Conservation (phyloP, 768 basidiomycete genomes). For the Suillus bovinus region DNA sequence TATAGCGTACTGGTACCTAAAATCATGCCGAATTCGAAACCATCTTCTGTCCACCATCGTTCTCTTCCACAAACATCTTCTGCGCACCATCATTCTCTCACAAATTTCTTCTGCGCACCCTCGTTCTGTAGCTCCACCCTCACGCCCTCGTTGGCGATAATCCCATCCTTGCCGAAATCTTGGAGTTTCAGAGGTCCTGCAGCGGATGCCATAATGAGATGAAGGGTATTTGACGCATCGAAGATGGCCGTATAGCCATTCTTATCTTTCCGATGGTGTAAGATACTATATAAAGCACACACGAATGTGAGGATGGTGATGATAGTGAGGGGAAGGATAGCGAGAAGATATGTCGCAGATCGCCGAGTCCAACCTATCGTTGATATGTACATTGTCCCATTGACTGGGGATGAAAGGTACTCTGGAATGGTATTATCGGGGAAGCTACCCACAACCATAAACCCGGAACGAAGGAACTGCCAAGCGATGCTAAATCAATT, state of each 20-base stretch:
- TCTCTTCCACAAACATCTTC: too few relatives aligned
- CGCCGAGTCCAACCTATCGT: conserved; percentile 10
- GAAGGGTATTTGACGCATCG: too few relatives aligned
- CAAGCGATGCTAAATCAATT: not conserved
- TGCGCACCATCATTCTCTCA: too few relatives aligned
- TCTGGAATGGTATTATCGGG: not conserved
- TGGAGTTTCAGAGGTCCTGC: too few relatives aligned
- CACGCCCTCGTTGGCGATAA: too few relatives aligned
- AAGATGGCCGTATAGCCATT: not conserved
- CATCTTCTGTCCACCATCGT: too few relatives aligned
- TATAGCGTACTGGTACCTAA: too few relatives aligned
- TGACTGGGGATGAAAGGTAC: not conserved
- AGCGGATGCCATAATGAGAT: too few relatives aligned
- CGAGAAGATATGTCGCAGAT: conserved; percentile 3
- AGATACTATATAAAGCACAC: conserved; percentile 3
- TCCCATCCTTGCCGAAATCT: too few relatives aligned
- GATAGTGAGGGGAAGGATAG: conserved; percentile 5
- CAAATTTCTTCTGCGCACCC: too few relatives aligned
- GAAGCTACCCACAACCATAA: conserved; percentile 6
- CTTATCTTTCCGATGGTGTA: not conserved
- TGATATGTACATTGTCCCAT: conserved; percentile 5
- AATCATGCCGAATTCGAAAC: too few relatives aligned
- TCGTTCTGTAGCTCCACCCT: too few relatives aligned
- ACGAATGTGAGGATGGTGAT: conserved; percentile 3
- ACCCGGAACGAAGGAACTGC: conserved; percentile 11